Percentiles rank a stretch among this genome's conserved stretches.
These are phyloP conservation scores for Dactylis glomerata DNA, from an alignment of 176 grass and related monocot species.

Conservation along the genomic window DNA sequence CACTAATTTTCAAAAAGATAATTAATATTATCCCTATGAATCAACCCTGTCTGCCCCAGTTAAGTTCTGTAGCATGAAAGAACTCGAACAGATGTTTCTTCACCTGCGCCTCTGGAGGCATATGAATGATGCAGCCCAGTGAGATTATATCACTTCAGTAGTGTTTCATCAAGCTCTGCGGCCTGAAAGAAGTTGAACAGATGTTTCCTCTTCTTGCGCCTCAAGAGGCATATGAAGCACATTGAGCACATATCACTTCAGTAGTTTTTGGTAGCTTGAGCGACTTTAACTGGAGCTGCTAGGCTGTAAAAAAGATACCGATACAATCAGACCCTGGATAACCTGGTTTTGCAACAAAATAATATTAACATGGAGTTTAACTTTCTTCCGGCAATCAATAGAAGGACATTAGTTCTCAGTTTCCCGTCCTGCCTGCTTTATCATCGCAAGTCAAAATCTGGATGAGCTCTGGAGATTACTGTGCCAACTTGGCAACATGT, in stretches of 20 bases:
- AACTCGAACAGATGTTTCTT: not conserved
- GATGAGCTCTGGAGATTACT: not conserved
- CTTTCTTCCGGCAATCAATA: not conserved
- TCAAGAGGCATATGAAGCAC: not conserved
- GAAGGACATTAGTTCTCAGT: not conserved
- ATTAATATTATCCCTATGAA: not conserved
- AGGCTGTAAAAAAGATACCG: not conserved
- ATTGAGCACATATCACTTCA: not conserved
- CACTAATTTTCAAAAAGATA: not conserved
- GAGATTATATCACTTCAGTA: not conserved
- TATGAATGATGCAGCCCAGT: not conserved
- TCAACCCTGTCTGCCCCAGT: not conserved
- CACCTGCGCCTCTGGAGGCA: not conserved
- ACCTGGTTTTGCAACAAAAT: not conserved
- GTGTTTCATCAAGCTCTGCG: not conserved
- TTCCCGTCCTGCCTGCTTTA: not conserved
- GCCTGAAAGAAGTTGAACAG: not conserved
- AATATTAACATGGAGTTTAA: not conserved
- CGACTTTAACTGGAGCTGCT: not conserved
- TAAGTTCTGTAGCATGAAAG: not conserved
- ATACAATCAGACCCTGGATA: not conserved
- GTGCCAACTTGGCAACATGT: not conserved
- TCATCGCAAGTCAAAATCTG: not conserved
- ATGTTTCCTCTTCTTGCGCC: not conserved
- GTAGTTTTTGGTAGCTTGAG: not conserved